These are phyloP conservation scores for Fusarium drepaniforme DNA, from an alignment of 2,329 filamentous ascomycete species.

Conservation along the genomic window DNA sequence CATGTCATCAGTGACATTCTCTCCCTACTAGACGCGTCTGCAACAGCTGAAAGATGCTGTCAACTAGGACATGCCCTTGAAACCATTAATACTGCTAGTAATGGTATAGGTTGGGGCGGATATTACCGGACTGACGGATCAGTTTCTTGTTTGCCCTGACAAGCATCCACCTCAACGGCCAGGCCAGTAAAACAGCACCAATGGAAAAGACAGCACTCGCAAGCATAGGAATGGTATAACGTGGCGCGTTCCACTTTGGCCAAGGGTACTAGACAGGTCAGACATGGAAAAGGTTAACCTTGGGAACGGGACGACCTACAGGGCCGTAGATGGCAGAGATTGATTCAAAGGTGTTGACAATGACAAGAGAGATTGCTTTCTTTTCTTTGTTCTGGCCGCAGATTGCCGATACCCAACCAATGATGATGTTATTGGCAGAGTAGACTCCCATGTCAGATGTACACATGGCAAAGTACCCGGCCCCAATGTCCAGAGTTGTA, in stretches of 20 bases:
- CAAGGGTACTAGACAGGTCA: background rate
- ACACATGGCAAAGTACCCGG: conserved; percentile 46
- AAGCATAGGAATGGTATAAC: background rate
- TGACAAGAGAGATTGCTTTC: background rate
- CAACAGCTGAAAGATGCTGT: background rate
- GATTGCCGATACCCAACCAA: conserved; percentile 47
- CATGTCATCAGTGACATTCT: background rate
- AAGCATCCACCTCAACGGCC: background rate
- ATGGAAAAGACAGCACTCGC: background rate
- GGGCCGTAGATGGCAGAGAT: background rate
- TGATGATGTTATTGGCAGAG: conserved; percentile 57
- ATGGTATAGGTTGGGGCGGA: background rate
- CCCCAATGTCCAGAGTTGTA: conserved; percentile 39
- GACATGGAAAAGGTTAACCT: too few relatives aligned
- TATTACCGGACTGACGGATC: background rate
- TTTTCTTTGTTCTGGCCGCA: background rate
- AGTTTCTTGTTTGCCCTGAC: background rate
- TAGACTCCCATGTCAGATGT: conserved; percentile 54
- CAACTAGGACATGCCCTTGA: background rate
- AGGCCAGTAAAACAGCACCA: background rate
- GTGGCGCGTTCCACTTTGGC: background rate
- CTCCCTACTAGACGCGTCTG: background rate
- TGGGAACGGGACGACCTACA: background rate
- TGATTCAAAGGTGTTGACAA: background rate
- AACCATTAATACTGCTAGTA: background rate